Conservation (phyloP, 106 monocot species). For the Apostasia shenzhenica region DNA sequence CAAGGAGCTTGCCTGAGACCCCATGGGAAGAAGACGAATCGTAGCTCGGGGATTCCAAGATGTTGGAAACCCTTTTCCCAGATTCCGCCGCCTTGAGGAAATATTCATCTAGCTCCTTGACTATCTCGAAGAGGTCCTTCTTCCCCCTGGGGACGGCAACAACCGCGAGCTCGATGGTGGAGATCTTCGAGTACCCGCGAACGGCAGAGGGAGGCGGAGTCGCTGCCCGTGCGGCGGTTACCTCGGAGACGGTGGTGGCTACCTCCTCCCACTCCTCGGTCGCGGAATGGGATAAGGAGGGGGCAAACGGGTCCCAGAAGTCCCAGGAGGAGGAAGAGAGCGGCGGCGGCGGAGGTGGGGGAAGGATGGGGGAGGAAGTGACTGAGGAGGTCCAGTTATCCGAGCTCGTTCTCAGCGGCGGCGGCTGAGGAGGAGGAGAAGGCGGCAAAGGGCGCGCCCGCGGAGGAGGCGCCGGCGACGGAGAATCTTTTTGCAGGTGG, state of each 20-base stretch:
- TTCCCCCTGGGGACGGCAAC: slow-evolving; percentile 48
- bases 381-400: slow-evolving; percentile 41
- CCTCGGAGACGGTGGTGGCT: slow-evolving; percentile 21
- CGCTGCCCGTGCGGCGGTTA: slow-evolving; percentile 14
- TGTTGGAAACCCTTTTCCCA: slow-evolving; percentile 43
- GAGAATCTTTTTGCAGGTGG: slow-evolving; percentile 12
- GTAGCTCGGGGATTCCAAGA: slow-evolving; percentile 52
- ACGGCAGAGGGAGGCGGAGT: slow-evolving; percentile 31
- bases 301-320: slow-evolving; percentile 81
- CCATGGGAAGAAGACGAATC: slow-evolving; percentile 24
- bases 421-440: slow-evolving; percentile 12
- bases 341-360: slow-evolving; percentile 53
- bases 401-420: slow-evolving; percentile 1
- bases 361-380: slow-evolving; percentile 46
- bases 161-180: slow-evolving; percentile 52
- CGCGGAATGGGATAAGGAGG: slow-evolving; percentile 6
- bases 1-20: slow-evolving; percentile 22
- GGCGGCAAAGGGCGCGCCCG: slow-evolving; percentile 17
- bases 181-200: slow-evolving; percentile 32
- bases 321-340: slow-evolving; percentile 64
- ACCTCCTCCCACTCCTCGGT: slow-evolving; percentile 67
- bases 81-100: slow-evolving; percentile 77
- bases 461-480: slow-evolving; percentile 16
- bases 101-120: slow-evolving; percentile 83
- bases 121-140: slow-evolving; percentile 72